Evolutionary conservation across 331 rosid species (phyloP).

Genomic region (Prunus yedoensis): DNA sequence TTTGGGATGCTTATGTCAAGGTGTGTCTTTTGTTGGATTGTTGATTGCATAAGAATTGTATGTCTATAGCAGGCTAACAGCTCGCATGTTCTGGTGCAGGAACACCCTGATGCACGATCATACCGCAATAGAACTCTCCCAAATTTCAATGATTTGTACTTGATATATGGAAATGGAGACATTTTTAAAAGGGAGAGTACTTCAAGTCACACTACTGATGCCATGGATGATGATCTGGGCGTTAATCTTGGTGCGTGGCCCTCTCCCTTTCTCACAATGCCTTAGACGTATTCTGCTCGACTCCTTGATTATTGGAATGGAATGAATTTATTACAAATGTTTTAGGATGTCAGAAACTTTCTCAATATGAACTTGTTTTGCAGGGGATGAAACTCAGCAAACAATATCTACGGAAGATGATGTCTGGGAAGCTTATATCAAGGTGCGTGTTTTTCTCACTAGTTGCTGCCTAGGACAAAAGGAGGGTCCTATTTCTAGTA

Average conservation of each 20-base stretch:
- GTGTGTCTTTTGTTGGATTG: constrained; percentile 28
- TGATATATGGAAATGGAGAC: constrained; percentile 44
- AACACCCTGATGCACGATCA: constrained; percentile 39
- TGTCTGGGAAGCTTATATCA: constrained; percentile 27
- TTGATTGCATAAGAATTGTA: background rate
- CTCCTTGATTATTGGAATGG: background rate
- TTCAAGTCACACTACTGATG: constrained; percentile 26
- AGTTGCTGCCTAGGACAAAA: background rate
- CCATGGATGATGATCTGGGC: constrained; percentile 25
- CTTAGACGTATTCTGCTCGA: background rate
- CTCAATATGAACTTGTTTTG: constrained; percentile 33
- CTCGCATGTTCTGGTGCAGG: constrained; percentile 45
- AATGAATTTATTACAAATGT: background rate
- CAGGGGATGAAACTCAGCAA: constrained; percentile 28
- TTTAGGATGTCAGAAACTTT: constrained; percentile 21
- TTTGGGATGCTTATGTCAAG: constrained; percentile 55
- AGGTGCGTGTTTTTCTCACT: constrained; percentile 28
- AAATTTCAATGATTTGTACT: constrained; percentile 51
- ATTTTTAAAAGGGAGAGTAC: constrained; percentile 8
- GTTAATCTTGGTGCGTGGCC: constrained; percentile 40
- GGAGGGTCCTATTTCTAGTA: background rate
- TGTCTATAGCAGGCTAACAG: constrained; percentile 6
- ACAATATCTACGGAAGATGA: constrained; percentile 20
- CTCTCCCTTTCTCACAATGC: background rate
- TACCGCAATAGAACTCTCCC: constrained; percentile 51